phyloP scores from a whole-genome alignment of 805 yeast species.

The Candida caryicola region DNA sequence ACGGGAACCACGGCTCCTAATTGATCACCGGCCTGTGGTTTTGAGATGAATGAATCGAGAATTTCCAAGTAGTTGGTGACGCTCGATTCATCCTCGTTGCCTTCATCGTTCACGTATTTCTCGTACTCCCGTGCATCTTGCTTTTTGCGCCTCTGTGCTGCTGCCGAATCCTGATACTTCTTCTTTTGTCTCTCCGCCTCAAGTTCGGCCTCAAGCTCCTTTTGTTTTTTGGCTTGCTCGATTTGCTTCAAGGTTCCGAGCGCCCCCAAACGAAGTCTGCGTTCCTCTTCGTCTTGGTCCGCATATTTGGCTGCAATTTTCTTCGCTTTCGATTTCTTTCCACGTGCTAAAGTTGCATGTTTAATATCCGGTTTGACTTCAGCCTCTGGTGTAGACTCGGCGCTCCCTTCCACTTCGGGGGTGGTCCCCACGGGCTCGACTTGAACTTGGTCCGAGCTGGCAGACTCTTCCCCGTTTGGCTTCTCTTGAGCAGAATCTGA shows the following conservation, averaged over 20 bases:
- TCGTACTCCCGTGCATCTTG: constrained; percentile 44
- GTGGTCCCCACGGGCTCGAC: neutral
- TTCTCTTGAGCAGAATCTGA: neutral
- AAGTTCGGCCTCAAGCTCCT: constrained; percentile 17
- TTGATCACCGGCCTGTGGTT: constrained; percentile 49
- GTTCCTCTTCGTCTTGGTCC: constrained; percentile 90
- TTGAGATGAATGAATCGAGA: constrained; percentile 43
- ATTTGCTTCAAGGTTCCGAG: constrained; percentile 76
- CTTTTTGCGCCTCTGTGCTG: constrained; percentile 43
- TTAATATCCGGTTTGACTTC: constrained; percentile 12
- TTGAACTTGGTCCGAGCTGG: constrained; percentile 12
- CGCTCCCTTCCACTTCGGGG: constrained; percentile 3
- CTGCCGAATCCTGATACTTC: constrained; percentile 33
- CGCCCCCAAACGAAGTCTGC: constrained; percentile 68
- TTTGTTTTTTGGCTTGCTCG: constrained; percentile 25
- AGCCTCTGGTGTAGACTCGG: constrained; percentile 1
- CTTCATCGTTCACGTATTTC: constrained; percentile 36
- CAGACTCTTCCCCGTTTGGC: constrained; percentile 10
- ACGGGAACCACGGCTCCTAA: constrained; percentile 71
- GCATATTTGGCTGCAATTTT: constrained; percentile 81
- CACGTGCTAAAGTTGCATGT: constrained; percentile 52
- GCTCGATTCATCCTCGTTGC: constrained; percentile 30
- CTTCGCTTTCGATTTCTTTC: constrained; percentile 80
- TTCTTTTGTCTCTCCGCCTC: constrained; percentile 20
- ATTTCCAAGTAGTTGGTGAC: constrained; percentile 38